Percentiles rank a stretch among this genome's conserved stretches.
Evolutionary conservation across 2,329 filamentous ascomycete species (phyloP).

Genomic region (Apiospora pterosperma): DNA sequence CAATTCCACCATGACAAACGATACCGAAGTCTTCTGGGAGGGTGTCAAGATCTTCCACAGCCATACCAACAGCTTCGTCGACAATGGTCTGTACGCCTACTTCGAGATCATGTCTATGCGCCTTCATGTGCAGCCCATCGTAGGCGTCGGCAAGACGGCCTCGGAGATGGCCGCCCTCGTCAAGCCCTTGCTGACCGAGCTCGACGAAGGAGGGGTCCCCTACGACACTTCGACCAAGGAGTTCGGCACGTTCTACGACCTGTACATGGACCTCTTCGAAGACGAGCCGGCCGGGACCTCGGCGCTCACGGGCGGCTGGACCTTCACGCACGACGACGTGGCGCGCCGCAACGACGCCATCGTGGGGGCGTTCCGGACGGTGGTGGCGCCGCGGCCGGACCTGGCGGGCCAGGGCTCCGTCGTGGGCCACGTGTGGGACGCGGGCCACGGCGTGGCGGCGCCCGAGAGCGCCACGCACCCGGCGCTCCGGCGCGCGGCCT

Average conservation of each 20-base stretch:
- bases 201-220: constrained; percentile 23
- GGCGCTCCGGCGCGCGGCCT: constrained; percentile 30
- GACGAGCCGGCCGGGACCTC: constrained; percentile 29
- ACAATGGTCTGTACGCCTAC: constrained; percentile 38
- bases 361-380: constrained; percentile 31
- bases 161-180: constrained; percentile 32
- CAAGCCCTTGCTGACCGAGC: constrained; percentile 30
- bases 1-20: constrained; percentile 30
- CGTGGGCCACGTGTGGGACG: constrained; percentile 36
- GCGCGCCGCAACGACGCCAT: constrained; percentile 31
- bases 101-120: constrained; percentile 39
- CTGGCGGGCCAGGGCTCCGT: constrained; percentile 26
- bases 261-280: constrained; percentile 36
- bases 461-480: constrained; percentile 38
- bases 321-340: constrained; percentile 33
- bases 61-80: constrained; percentile 36
- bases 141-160: constrained; percentile 32
- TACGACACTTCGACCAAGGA: constrained; percentile 25
- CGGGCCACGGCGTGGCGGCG: constrained; percentile 29
- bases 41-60: constrained; percentile 46
- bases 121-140: constrained; percentile 35
- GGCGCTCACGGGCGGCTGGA: constrained; percentile 35
- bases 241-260: constrained; percentile 30
- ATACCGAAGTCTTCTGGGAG: constrained; percentile 42
- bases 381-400: constrained; percentile 23